These are phyloP conservation scores for Populus hybrid DNA, from an alignment of 441 rosid genomes.

Conservation along the genomic window DNA sequence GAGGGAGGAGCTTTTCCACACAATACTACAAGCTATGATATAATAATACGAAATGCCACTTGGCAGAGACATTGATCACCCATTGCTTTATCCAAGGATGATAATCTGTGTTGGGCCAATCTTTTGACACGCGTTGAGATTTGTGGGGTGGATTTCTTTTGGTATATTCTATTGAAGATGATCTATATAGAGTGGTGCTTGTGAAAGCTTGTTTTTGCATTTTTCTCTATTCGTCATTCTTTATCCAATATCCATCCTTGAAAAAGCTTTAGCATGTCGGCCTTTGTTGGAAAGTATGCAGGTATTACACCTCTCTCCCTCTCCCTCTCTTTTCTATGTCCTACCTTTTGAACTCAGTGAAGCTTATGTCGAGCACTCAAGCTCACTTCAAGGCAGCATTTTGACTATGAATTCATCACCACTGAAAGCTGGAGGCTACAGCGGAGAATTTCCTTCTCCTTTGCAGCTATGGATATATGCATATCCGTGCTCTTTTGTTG, in stretches of 20 bases:
- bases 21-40: background rate
- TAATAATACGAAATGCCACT: constrained; percentile 32
- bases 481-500: background rate
- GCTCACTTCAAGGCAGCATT: background rate
- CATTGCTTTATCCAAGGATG: constrained; percentile 59
- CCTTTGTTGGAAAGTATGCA: constrained; percentile 81
- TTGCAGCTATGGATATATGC: background rate
- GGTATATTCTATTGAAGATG: constrained; percentile 39
- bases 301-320: constrained; percentile 35
- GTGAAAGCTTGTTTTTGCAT: constrained; percentile 33
- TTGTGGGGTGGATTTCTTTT: constrained; percentile 24
- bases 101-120: constrained; percentile 52
- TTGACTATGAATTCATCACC: background rate
- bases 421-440: background rate
- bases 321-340: background rate
- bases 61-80: constrained; percentile 49
- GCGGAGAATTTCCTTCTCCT: background rate
- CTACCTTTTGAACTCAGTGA: background rate
- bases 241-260: constrained; percentile 2
- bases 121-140: constrained; percentile 47
- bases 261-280: constrained; percentile 54
- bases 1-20: constrained; percentile 30
- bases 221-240: constrained; percentile 26
- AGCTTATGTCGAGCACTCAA: background rate
- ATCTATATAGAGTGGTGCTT: constrained; percentile 34